Evolutionary conservation across 2,329 filamentous ascomycete species (phyloP), one percentile per base, ranked within the genome.

Genomic region (Gaeumannomyces tritici): DNA sequence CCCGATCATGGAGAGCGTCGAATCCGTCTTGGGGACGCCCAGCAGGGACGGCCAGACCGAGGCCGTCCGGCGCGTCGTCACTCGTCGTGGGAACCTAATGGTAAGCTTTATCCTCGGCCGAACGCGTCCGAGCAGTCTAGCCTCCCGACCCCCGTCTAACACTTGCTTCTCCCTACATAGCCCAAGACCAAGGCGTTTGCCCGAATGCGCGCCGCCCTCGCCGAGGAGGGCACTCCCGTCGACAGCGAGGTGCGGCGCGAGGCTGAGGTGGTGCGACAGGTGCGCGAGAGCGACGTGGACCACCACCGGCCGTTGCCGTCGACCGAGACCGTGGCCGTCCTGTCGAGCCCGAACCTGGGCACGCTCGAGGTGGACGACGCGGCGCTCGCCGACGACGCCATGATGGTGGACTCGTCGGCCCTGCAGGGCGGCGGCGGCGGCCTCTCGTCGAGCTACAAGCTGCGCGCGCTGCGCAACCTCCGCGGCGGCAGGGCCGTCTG

Each of bases 171-270:
- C 1, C 42, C 6, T 24, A 4, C 4, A 47, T 67, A 96, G 90
- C 95, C 96, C 15, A 99, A 98, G 79, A 95, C 93, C 0, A 96
- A 96, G 76, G 92, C 89, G 0, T 99, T 99, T 73, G 92, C 93
- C 6, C 88, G 95, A 13, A 96, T 99, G 67, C 87, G 90, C 65
- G 95, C 93, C 11, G 92, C 92, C 4, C 81, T 99, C 0, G 82
- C 90, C 63, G 95, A 99, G 76, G 95, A 99, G 76, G 84, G 85
- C 21, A 86, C 92, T 0, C 95, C 95, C 0, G 80, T 96, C 12
- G 95, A 99, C 69, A 89, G 89, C 55, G 95, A 99, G 73, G 87
- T 91, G 63, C 88, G 90, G 61, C 88, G 92, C 54, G 95, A 99
- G 78, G 92, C 93, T 51, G 93, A 98, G 74, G 95, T 98, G 6